These are phyloP conservation scores for Annulohypoxylon truncatum DNA, from an alignment of 2,329 filamentous ascomycete species.

Conservation along the genomic window DNA sequence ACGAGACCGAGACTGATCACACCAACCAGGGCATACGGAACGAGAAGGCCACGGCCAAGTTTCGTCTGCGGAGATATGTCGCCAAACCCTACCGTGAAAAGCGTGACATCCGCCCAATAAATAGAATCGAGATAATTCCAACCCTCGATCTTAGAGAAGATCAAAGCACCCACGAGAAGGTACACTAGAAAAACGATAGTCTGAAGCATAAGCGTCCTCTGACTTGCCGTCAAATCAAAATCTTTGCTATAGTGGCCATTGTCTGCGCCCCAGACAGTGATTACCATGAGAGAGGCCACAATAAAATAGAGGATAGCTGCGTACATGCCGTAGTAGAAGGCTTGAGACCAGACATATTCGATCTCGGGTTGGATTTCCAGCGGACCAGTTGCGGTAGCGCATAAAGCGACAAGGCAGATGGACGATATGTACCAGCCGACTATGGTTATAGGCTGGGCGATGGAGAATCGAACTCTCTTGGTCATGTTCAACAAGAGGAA, in stretches of 20 bases:
- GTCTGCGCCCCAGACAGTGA: conserved; percentile 83
- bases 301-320: conserved; percentile 83
- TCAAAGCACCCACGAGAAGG: conserved; percentile 78
- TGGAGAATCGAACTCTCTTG: conserved; percentile 78
- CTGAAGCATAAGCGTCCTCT: conserved; percentile 89
- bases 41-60: conserved; percentile 75
- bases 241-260: conserved; percentile 77
- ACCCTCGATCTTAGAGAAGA: conserved; percentile 78
- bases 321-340: conserved; percentile 87
- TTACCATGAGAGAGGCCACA: conserved; percentile 78
- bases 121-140: conserved; percentile 83
- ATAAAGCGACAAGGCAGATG: conserved; percentile 74
- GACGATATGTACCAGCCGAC: conserved; percentile 78
- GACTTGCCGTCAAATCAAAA: conserved; percentile 81
- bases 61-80: conserved; percentile 62
- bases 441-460: conserved; percentile 87
- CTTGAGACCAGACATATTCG: conserved; percentile 77
- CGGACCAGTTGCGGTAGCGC: conserved; percentile 72
- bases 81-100: conserved; percentile 74
- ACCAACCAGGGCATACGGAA: conserved; percentile 86
- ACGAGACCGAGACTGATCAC: conserved; percentile 88
- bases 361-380: conserved; percentile 56
- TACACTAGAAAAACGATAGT: conserved; percentile 88
- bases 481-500: conserved; percentile 92
- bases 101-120: conserved; percentile 81